Base-by-base conservation (phyloP, 805 yeast species). In the Wickerhamiella parazyma region DNA sequence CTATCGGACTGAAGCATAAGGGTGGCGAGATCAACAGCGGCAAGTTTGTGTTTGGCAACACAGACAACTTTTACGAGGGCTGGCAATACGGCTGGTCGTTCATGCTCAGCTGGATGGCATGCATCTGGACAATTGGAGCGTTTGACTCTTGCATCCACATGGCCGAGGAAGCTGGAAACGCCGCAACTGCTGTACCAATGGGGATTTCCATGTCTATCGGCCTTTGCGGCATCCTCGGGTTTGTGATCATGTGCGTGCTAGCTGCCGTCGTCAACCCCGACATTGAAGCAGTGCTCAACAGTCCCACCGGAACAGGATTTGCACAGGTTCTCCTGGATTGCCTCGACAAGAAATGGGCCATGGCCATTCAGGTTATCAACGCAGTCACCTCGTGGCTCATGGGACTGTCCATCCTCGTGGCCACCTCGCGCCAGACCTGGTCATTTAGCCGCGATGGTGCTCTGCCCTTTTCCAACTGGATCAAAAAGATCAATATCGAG, bases 391-490 rank as follows among this genome's bases (percentile, higher is more conserved):
- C 76, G 54, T 76, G 73, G 58, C 61, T 77, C 44, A 78, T 78
- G 83, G 80, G 80, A 9, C 67, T 73, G 26, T 73, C 81, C 1
- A 69, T 73, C 45, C 62, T 76, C 40, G 70, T 76, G 38, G 84
- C 84, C 6, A 70, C 73, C 6, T 76, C 82, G 6, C 70, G 86
- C 57, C 85, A 78, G 57, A 68, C 77, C 36, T 79, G 80, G 75
- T 84, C 85, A 1, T 77, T 79, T 57, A 75, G 83, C 35, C 71
- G 89, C 62, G 89, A 80, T 57, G 76, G 77, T 52, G 86, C 85
- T 11, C 66, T 80, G 45, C 87, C 87, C 6, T 64, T 76, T 48
- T 68, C 78, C 9, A 59, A 64, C 33, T 64, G 64, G 55, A 68
- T 80, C 49, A 73, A 76, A 51, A 69, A 64, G 34, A 81, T 81